These are phyloP conservation scores for Scedosporium aurantiacum DNA, from an alignment of 2,329 filamentous ascomycete species.

Conservation along the genomic window DNA sequence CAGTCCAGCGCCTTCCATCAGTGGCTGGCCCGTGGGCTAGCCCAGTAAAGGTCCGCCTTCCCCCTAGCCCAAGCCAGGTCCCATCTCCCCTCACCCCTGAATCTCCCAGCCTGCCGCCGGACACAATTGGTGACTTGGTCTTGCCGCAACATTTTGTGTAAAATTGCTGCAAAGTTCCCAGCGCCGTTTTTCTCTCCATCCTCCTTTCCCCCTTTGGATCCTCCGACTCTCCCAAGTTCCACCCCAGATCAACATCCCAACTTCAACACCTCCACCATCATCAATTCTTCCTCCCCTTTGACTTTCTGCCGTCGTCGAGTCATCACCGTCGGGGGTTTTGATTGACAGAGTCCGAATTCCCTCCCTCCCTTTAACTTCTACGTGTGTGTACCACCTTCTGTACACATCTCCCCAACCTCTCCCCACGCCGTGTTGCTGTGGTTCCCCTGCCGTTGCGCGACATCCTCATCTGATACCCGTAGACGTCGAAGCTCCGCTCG, in stretches of 20 bases:
- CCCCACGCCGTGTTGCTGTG: constrained; percentile 1
- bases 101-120: constrained; percentile 10
- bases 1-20: neutral
- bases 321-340: neutral
- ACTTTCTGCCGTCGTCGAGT: neutral
- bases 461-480: neutral
- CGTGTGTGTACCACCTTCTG: neutral
- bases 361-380: neutral
- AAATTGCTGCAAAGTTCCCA: constrained; percentile 21
- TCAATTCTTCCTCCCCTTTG: neutral
- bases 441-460: neutral
- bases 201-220: constrained; percentile 7
- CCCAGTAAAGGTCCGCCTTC: constrained; percentile 2
- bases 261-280: neutral
- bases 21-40: neutral
- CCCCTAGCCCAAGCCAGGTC: constrained; percentile 7
- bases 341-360: neutral
- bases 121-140: constrained; percentile 16
- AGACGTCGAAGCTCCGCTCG: constrained; percentile 1
- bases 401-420: neutral
- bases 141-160: constrained; percentile 25
- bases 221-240: neutral
- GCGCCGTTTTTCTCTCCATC: constrained; percentile 13
- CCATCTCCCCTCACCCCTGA: constrained; percentile 11
- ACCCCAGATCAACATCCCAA: constrained; percentile 2